Evolutionary conservation across 371 early-diverging fungal genomes (phyloP).

Genomic region (Mortierella sp.): DNA sequence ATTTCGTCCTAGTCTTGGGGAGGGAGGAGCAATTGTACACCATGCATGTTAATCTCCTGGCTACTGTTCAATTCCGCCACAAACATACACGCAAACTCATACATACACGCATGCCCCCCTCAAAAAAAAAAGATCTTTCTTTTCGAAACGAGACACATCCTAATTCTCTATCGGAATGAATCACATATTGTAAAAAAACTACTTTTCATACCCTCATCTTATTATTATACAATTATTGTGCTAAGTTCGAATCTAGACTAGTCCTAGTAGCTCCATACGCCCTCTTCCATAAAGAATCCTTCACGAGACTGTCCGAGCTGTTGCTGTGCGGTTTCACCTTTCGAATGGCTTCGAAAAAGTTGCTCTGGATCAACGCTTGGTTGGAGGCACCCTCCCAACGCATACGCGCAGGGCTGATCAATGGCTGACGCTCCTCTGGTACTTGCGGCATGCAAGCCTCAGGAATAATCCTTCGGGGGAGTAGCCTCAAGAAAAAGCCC

Average conservation of each 20-base stretch:
- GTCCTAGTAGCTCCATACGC: constrained; percentile 30
- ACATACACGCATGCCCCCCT: too few relatives aligned
- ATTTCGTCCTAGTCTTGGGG: too few relatives aligned
- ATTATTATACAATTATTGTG: neutral
- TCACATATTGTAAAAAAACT: neutral
- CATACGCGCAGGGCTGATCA: constrained; percentile 67
- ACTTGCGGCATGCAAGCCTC: constrained; percentile 16
- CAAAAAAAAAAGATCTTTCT: too few relatives aligned
- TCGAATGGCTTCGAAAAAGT: constrained; percentile 65
- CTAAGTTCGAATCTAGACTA: neutral
- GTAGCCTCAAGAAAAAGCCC: constrained; percentile 79
- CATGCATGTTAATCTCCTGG: too few relatives aligned
- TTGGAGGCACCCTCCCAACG: constrained; percentile 71
- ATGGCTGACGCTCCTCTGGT: constrained; percentile 65
- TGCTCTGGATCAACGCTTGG: constrained; percentile 62
- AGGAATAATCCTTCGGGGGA: constrained; percentile 66
- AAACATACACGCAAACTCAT: too few relatives aligned
- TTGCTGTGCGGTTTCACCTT: constrained; percentile 24
- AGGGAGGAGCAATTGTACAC: too few relatives aligned
- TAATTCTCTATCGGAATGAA: too few relatives aligned
- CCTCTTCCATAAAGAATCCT: constrained; percentile 23
- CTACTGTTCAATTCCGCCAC: too few relatives aligned
- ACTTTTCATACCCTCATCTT: neutral
- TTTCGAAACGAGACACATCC: too few relatives aligned
- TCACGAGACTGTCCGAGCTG: neutral